phyloP scores from a whole-genome alignment of 805 yeast genomes.

The Teunomyces kruisii region DNA sequence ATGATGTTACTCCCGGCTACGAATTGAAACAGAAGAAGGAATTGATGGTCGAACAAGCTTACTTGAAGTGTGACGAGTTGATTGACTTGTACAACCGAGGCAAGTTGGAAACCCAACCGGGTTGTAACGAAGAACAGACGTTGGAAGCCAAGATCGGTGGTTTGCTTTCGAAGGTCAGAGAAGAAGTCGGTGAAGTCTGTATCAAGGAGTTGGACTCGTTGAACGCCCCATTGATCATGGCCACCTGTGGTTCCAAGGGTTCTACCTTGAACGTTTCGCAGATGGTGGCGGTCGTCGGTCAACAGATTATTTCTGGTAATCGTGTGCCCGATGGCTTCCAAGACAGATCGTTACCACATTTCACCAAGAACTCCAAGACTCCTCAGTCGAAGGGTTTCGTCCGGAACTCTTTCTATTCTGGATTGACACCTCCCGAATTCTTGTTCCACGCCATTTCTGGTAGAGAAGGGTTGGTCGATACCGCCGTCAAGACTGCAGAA shows the following conservation, averaged over 20 bases:
- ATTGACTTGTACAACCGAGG: constrained; percentile 79
- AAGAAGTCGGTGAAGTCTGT: constrained; percentile 98
- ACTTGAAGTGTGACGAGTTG: constrained; percentile 85
- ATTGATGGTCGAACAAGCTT: constrained; percentile 85
- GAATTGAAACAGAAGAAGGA: constrained; percentile 79
- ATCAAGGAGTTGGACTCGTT: constrained; percentile 84
- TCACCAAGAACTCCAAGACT: constrained; percentile 90
- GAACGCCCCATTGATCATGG: constrained; percentile 97
- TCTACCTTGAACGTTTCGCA: constrained; percentile 97
- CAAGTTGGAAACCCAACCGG: constrained; percentile 95
- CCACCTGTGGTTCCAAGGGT: constrained; percentile 99
- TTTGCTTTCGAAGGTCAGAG: constrained; percentile 92
- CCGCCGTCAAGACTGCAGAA: constrained; percentile 99
- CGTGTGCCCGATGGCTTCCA: constrained; percentile 99
- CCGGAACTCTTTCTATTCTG: constrained; percentile 90
- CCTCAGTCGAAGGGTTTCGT: constrained; percentile 99
- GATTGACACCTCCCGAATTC: constrained; percentile 94
- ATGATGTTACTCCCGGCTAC: constrained; percentile 92
- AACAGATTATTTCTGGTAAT: constrained; percentile 96
- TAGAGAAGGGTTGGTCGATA: constrained; percentile 98
- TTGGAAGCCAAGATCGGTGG: constrained; percentile 98
- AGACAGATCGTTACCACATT: constrained; percentile 96
- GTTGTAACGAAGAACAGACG: constrained; percentile 98
- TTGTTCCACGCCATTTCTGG: constrained; percentile 98
- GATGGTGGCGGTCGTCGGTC: constrained; percentile 99